Percentiles rank a stretch among this genome's conserved stretches.
These are phyloP conservation scores for Colletotrichum lentis DNA, from an alignment of 2,329 filamentous ascomycete species.

Conservation along the genomic window DNA sequence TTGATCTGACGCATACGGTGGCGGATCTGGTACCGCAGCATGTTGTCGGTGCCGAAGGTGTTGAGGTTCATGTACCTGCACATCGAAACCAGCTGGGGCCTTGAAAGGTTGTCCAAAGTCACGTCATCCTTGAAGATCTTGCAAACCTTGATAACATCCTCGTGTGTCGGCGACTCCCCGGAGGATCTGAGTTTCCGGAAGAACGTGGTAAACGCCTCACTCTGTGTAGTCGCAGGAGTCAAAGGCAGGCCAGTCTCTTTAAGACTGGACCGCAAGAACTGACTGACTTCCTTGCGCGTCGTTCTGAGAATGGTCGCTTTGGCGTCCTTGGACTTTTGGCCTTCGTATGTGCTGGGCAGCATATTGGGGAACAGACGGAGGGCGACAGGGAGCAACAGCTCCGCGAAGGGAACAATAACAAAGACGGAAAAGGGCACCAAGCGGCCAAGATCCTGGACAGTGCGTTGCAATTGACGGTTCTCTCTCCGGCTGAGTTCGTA, in stretches of 20 bases:
- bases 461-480: slow-evolving; percentile 89
- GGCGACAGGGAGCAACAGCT: slow-evolving; percentile 88
- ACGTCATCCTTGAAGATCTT: slow-evolving; percentile 98
- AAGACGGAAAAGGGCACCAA: slow-evolving; percentile 97
- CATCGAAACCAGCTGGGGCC: slow-evolving; percentile 95
- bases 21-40: slow-evolving; percentile 95
- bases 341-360: slow-evolving; percentile 96
- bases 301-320: slow-evolving; percentile 84
- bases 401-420: slow-evolving; percentile 94
- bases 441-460: slow-evolving; percentile 90
- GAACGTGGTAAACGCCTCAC: slow-evolving; percentile 93
- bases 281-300: slow-evolving; percentile 92
- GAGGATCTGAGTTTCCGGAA: slow-evolving; percentile 96
- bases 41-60: slow-evolving; percentile 95
- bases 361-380: slow-evolving; percentile 97
- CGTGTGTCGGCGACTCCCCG: slow-evolving; percentile 84
- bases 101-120: slow-evolving; percentile 94
- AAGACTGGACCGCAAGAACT: slow-evolving; percentile 86
- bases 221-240: slow-evolving; percentile 83
- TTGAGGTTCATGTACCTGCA: slow-evolving; percentile 98
- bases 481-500: slow-evolving; percentile 96
- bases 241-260: slow-evolving; percentile 93
- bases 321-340: slow-evolving; percentile 85
- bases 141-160: slow-evolving; percentile 98
- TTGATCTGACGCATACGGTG: slow-evolving; percentile 99